Conservation (phyloP, 2,329 filamentous ascomycete species). For the Sporothrix schenckii region DNA sequence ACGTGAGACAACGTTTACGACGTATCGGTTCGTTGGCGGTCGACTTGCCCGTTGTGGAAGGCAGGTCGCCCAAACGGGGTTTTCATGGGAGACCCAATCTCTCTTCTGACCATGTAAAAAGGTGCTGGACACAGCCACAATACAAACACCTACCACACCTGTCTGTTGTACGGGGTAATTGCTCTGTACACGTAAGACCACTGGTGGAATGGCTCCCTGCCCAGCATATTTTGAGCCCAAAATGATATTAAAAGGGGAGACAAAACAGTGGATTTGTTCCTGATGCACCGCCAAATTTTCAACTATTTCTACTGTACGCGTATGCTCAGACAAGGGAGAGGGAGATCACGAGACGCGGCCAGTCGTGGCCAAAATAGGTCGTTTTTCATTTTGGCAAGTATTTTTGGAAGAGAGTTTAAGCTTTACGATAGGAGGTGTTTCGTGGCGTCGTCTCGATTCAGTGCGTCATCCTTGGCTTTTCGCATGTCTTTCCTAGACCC, state of each 20-base stretch:
- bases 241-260: neutral
- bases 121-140: constrained; percentile 21
- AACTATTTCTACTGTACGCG: neutral
- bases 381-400: neutral
- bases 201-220: neutral
- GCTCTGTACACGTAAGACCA: constrained; percentile 4
- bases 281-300: neutral
- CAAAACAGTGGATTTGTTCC: neutral
- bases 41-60: constrained; percentile 15
- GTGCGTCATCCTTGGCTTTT: neutral
- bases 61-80: neutral
- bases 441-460: neutral
- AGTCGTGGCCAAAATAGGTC: neutral
- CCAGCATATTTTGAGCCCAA: neutral
- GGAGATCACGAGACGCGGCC: neutral
- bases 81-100: neutral
- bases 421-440: neutral
- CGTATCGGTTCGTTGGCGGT: neutral
- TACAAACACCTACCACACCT: neutral
- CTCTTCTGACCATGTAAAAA: neutral
- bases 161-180: too few species aligned
- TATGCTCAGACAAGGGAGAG: neutral
- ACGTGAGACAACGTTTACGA: too few species aligned
- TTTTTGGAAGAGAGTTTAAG: constrained; percentile 12
- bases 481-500: neutral